Evolutionary conservation across 2,329 filamentous ascomycete genomes (phyloP).

Genomic region (Byssoonygena ceratinophila): DNA sequence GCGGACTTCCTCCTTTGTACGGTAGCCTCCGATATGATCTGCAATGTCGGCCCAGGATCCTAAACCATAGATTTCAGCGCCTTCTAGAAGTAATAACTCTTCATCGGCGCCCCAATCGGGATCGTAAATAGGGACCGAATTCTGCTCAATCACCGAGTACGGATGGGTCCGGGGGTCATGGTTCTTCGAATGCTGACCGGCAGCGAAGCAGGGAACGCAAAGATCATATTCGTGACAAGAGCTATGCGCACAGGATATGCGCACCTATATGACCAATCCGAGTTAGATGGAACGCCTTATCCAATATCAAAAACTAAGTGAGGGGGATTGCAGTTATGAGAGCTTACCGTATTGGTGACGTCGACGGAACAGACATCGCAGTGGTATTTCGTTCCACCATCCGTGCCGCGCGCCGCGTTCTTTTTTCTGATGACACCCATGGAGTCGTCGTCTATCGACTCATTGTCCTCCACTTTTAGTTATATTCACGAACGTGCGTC

Average conservation of each 20-base stretch:
- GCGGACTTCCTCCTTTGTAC: conserved; percentile 87
- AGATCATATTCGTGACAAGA: conserved; percentile 90
- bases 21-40: conserved; percentile 92
- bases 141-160: conserved; percentile 92
- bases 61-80: conserved; percentile 88
- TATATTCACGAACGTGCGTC: conserved; percentile 5
- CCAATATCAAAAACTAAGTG: conserved; percentile 1
- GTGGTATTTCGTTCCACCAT: conserved; percentile 88
- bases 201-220: conserved; percentile 87
- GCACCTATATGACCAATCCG: conserved; percentile 53
- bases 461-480: conserved; percentile 13
- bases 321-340: not conserved
- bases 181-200: conserved; percentile 66
- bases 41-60: conserved; percentile 97
- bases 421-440: conserved; percentile 98
- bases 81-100: conserved; percentile 84
- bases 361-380: conserved; percentile 96
- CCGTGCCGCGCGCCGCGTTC: conserved; percentile 70
- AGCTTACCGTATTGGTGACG: conserved; percentile 84
- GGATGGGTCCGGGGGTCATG: conserved; percentile 81
- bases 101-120: conserved; percentile 95
- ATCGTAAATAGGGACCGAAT: conserved; percentile 93
- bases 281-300: not conserved
- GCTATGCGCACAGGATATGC: conserved; percentile 78
- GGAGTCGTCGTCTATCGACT: conserved; percentile 20